Evolutionary conservation across 345 rosid species (phyloP).

Genomic region (Salix udensis): DNA sequence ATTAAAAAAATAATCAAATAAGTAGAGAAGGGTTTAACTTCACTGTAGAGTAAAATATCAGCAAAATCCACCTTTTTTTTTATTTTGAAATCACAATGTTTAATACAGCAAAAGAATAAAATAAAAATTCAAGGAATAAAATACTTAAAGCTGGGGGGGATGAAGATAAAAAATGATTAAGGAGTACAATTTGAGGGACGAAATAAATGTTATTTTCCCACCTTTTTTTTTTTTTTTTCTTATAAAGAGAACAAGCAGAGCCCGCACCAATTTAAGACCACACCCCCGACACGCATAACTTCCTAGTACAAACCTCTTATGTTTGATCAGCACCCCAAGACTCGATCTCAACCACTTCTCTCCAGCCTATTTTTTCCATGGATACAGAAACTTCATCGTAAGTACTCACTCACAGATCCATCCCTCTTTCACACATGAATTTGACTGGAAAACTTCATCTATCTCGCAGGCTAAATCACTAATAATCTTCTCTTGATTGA

Average conservation of each 20-base stretch:
- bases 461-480: neutral
- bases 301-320: neutral
- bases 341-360: neutral
- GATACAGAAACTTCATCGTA: conserved; percentile 34
- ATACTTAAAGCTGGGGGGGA: no score
- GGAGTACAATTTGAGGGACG: neutral
- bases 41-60: no score
- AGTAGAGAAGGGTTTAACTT: no score
- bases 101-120: no score
- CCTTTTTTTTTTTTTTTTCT: neutral
- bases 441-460: neutral
- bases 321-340: neutral
- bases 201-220: neutral
- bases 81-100: no score
- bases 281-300: neutral
- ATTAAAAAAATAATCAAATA: no score
- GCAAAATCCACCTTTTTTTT: no score
- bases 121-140: no score
- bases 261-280: neutral
- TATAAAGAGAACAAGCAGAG: neutral
- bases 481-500: neutral
- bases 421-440: neutral
- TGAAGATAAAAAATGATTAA: neutral
- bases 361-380: conserved; percentile 13
- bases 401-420: neutral